A percentile compares a stretch with the other conserved stretches of the same genome.
Conservation (phyloP, 192 early-diverging fungal genomes). For the Umbelopsis vinacea region DNA sequence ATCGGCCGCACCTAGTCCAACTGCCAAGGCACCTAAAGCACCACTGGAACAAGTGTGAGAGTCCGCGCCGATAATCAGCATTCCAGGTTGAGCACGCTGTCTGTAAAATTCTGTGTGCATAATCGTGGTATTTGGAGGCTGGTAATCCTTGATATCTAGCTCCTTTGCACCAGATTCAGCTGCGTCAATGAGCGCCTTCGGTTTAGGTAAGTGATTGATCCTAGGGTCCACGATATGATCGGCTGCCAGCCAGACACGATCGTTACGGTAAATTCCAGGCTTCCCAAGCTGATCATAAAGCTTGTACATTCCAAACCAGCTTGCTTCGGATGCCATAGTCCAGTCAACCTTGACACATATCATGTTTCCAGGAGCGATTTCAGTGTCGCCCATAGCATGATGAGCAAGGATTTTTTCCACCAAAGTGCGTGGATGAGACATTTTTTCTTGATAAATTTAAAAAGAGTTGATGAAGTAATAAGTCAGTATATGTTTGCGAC, state of each 20-base stretch:
- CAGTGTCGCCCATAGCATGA: constrained; percentile 72
- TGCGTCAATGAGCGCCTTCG: constrained; percentile 66
- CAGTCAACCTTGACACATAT: constrained; percentile 82
- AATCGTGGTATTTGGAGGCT: constrained; percentile 80
- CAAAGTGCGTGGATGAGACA: constrained; percentile 64
- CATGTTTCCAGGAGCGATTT: constrained; percentile 80
- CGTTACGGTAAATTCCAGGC: constrained; percentile 75
- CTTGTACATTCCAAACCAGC: constrained; percentile 90
- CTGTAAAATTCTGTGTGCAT: constrained; percentile 87
- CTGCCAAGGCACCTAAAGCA: constrained; percentile 77
- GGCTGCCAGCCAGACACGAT: constrained; percentile 82
- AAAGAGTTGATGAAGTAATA: too few species aligned
- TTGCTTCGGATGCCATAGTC: constrained; percentile 81
- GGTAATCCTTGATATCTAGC: constrained; percentile 71
- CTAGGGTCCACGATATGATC: constrained; percentile 81
- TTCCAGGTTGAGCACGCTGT: constrained; percentile 80
- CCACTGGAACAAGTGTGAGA: constrained; percentile 85
- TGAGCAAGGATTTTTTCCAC: constrained; percentile 82
- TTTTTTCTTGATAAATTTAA: not conserved
- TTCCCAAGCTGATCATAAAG: constrained; percentile 80
- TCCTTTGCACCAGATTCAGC: constrained; percentile 72
- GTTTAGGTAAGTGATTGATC: constrained; percentile 73
- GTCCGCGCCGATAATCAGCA: constrained; percentile 81
- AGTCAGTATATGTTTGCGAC: too few species aligned
- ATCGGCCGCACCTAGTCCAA: constrained; percentile 82